These are phyloP conservation scores for Brettanomyces anomalus DNA, from an alignment of 805 yeast species.

Conservation along the genomic window DNA sequence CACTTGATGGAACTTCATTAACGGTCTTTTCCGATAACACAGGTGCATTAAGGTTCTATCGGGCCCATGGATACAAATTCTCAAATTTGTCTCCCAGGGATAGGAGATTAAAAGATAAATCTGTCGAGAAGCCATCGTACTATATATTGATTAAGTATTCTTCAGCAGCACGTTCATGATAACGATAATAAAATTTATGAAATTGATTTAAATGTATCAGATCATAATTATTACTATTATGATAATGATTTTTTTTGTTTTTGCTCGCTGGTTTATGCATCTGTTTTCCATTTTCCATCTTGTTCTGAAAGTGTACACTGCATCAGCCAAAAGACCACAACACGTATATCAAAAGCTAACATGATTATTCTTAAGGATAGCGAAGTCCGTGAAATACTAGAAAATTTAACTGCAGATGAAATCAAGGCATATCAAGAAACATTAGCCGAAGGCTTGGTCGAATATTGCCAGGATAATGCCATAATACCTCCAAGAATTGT, in stretches of 20 bases:
- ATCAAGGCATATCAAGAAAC: conserved; percentile 28
- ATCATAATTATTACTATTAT: too few species aligned
- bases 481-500: conserved; percentile 50
- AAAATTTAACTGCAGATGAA: conserved; percentile 17
- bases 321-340: too few species aligned
- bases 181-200: too few species aligned
- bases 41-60: conserved; percentile 36
- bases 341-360: too few species aligned
- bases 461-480: conserved; percentile 34
- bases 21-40: conserved; percentile 44
- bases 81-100: conserved; percentile 38
- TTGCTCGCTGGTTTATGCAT: too few species aligned
- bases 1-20: conserved; percentile 27
- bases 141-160: conserved; percentile 25
- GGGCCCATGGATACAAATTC: conserved; percentile 27
- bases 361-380: conserved; percentile 29
- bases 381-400: conserved; percentile 23
- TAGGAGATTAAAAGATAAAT: conserved; percentile 31
- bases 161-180: too few species aligned
- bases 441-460: conserved; percentile 29
- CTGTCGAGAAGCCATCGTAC: conserved; percentile 32
- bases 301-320: too few species aligned
- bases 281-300: too few species aligned
- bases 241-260: too few species aligned
- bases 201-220: too few species aligned